These are phyloP conservation scores for Nectriaceae sp. DNA, from an alignment of 2,329 filamentous ascomycete species.

Conservation along the genomic window DNA sequence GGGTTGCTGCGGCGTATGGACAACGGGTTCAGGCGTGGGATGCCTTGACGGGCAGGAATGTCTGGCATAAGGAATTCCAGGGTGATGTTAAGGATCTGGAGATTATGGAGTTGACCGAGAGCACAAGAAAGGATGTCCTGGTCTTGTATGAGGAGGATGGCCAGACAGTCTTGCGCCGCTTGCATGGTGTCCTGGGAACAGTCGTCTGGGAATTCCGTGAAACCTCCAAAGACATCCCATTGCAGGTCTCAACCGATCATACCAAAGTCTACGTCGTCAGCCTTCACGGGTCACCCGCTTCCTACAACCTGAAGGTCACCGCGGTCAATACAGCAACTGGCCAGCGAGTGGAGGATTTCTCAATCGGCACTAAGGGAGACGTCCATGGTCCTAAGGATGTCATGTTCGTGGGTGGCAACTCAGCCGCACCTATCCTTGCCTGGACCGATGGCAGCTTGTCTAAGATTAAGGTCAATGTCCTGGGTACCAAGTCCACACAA, in stretches of 20 bases:
- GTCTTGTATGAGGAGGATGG: conserved; percentile 64
- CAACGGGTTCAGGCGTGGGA: conserved; percentile 78
- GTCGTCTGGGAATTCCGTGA: conserved; percentile 80
- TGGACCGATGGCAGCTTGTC: conserved; percentile 68
- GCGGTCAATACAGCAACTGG: conserved; percentile 74
- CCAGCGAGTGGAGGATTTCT: conserved; percentile 69
- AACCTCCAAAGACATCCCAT: conserved; percentile 66
- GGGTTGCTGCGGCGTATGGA: conserved; percentile 73
- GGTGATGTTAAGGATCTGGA: conserved; percentile 70
- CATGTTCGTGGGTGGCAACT: conserved; percentile 75
- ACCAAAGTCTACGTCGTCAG: conserved; percentile 76
- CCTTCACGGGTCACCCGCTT: conserved; percentile 68
- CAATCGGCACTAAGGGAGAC: conserved; percentile 73
- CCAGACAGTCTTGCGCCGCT: conserved; percentile 63
- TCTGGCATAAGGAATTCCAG: conserved; percentile 69
- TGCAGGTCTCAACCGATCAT: conserved; percentile 73
- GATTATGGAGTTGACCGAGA: conserved; percentile 70
- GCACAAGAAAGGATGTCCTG: conserved; percentile 68
- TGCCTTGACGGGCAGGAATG: conserved; percentile 74
- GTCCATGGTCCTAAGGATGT: conserved; percentile 65
- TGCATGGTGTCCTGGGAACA: conserved; percentile 72
- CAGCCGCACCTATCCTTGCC: conserved; percentile 71
- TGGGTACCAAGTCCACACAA: conserved; percentile 61
- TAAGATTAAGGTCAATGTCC: conserved; percentile 70
- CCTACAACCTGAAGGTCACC: conserved; percentile 76